Evolutionary conservation across 805 yeast species (phyloP).

Genomic region (Blastobotrys peoriensis): DNA sequence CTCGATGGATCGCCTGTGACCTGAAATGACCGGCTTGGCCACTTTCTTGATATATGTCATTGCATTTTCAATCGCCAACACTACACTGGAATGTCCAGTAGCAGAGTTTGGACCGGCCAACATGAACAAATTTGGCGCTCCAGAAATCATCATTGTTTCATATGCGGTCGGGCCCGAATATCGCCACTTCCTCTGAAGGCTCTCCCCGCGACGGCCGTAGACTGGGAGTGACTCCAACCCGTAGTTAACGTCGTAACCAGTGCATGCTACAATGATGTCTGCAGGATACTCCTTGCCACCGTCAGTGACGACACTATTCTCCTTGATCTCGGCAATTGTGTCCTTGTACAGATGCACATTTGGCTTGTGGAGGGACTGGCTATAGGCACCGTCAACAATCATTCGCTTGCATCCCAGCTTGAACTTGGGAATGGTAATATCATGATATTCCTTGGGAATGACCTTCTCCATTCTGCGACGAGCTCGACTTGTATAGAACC

Average conservation of each 20-base stretch:
- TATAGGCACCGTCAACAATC: constrained; percentile 11
- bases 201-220: constrained; percentile 12
- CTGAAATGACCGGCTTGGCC: constrained; percentile 11
- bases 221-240: constrained; percentile 4
- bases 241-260: constrained; percentile 12
- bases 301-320: constrained; percentile 12
- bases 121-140: constrained; percentile 16
- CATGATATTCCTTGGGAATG: constrained; percentile 16
- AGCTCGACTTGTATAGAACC: constrained; percentile 6
- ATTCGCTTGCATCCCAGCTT: constrained; percentile 15
- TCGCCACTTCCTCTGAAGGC: constrained; percentile 10
- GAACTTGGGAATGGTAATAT: constrained; percentile 6
- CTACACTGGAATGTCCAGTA: constrained; percentile 17
- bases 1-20: constrained; percentile 9
- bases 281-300: constrained; percentile 16
- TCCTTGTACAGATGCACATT: constrained; percentile 12
- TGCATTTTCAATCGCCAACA: constrained; percentile 17
- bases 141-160: constrained; percentile 15
- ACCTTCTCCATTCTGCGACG: constrained; percentile 7
- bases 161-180: constrained; percentile 15
- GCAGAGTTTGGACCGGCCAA: constrained; percentile 17
- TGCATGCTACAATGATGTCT: constrained; percentile 17
- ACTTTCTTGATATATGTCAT: constrained; percentile 13
- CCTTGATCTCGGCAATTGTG: constrained; percentile 10
- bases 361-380: constrained; percentile 8